A percentile compares a stretch with the other conserved stretches of the same genome.
Evolutionary conservation across 169 alveolate species (phyloP).

Genomic region (Babesia ovata): DNA sequence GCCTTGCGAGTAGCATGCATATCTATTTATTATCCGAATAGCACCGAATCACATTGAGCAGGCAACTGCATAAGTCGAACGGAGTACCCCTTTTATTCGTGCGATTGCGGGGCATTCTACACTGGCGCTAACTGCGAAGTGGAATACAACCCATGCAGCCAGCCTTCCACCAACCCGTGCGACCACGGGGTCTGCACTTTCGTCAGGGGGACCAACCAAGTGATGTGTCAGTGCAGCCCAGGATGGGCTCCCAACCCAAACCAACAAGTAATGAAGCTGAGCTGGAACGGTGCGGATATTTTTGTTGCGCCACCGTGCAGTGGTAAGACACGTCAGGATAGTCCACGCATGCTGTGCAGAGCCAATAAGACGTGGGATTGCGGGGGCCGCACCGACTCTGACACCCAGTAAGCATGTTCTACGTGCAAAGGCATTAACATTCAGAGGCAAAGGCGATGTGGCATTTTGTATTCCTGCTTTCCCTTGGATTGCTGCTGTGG

Average conservation of each 20-base stretch:
- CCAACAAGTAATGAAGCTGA: constrained; percentile 62
- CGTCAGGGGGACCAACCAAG: constrained; percentile 71
- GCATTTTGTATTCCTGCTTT: constrained; percentile 42
- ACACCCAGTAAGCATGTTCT: constrained; percentile 41
- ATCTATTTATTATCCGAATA: background rate
- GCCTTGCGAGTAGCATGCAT: background rate
- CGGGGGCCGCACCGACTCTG: constrained; percentile 65
- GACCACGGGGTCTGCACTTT: constrained; percentile 74
- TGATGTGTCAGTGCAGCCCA: constrained; percentile 75
- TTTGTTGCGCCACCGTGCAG: constrained; percentile 76
- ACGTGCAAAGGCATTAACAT: background rate
- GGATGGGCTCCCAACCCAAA: constrained; percentile 76
- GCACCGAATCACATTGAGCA: background rate
- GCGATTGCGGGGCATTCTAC: constrained; percentile 80
- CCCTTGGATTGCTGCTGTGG: constrained; percentile 47
- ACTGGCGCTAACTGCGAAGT: constrained; percentile 78
- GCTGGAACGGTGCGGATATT: constrained; percentile 75
- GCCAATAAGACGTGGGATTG: constrained; percentile 50
- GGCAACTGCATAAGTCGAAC: constrained; percentile 68
- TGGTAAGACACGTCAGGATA: constrained; percentile 9
- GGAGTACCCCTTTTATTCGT: constrained; percentile 69
- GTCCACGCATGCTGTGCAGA: constrained; percentile 5
- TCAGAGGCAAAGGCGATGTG: constrained; percentile 51
- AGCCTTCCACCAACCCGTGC: constrained; percentile 74
- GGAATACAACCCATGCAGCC: constrained; percentile 79